phyloP scores from a whole-genome alignment of 768 basidiomycete species.

The Calvatia gigantea region DNA sequence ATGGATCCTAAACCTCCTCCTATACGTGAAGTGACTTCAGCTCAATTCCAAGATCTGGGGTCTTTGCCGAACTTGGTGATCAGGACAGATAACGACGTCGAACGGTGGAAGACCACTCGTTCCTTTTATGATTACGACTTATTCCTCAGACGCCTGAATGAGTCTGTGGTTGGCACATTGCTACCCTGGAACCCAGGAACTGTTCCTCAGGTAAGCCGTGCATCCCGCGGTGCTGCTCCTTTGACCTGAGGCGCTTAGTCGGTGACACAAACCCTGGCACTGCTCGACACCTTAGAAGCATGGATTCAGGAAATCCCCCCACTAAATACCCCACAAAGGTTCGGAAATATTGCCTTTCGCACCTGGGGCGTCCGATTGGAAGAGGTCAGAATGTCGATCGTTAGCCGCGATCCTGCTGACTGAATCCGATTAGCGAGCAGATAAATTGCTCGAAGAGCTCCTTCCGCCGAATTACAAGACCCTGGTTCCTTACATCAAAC shows the following conservation, averaged over 20 bases:
- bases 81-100: slow-evolving; percentile 68
- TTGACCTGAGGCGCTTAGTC: slow-evolving; percentile 32
- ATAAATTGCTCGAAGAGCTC: slow-evolving; percentile 43
- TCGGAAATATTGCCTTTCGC: slow-evolving; percentile 89
- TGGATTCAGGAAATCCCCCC: slow-evolving; percentile 87
- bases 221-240: neutral
- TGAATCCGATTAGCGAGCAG: slow-evolving; percentile 43
- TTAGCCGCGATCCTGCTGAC: slow-evolving; percentile 10
- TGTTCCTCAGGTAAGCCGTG: slow-evolving; percentile 32
- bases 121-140: slow-evolving; percentile 73
- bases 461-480: slow-evolving; percentile 41
- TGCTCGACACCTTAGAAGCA: slow-evolving; percentile 62
- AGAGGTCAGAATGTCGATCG: slow-evolving; percentile 46
- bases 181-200: slow-evolving; percentile 39
- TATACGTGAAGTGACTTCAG: slow-evolving; percentile 25
- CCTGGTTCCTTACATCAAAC: slow-evolving; percentile 63
- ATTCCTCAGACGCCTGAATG: slow-evolving; percentile 74
- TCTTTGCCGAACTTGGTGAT: slow-evolving; percentile 52
- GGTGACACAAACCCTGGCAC: slow-evolving; percentile 39
- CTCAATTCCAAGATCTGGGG: slow-evolving; percentile 16
- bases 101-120: slow-evolving; percentile 63
- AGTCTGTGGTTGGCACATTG: slow-evolving; percentile 66
- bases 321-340: slow-evolving; percentile 71
- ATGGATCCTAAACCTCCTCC: slow-evolving; percentile 1
- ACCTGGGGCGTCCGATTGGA: slow-evolving; percentile 78